Evolutionary conservation across 139 green algal species (phyloP).

Genomic region (Micromonas commoda): DNA sequence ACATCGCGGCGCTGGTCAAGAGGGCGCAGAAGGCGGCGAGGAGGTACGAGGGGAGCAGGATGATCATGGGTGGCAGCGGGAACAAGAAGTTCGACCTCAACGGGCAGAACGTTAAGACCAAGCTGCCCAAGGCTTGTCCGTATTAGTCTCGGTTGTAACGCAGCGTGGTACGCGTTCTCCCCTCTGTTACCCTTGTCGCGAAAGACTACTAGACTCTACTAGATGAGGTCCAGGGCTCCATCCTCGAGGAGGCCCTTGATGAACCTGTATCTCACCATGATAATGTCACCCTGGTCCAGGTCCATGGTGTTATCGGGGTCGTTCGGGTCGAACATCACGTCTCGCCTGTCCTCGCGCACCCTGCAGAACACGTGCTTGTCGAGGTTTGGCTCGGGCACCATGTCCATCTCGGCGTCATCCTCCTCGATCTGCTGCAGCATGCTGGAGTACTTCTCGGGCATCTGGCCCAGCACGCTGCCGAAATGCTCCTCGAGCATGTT

Average conservation of each 20-base stretch:
- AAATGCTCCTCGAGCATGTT: background rate
- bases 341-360: background rate
- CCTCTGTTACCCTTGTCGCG: background rate
- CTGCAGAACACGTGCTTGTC: conserved; percentile 9
- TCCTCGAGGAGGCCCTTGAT: background rate
- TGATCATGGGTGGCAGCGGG: background rate
- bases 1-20: background rate
- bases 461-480: background rate
- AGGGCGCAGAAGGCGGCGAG: background rate
- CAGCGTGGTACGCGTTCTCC: background rate
- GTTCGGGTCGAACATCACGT: background rate
- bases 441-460: background rate
- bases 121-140: conserved; percentile 17
- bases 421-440: background rate
- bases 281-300: background rate
- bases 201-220: background rate
- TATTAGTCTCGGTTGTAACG: conserved; percentile 9
- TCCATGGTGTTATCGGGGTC: background rate
- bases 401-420: background rate
- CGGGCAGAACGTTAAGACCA: conserved; percentile 20
- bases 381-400: conserved; percentile 1
- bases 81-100: conserved; percentile 30
- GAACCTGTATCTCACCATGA: background rate
- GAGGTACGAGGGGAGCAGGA: background rate
- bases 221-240: background rate